Base-by-base conservation (phyloP, 352 stramenopile genomes). In the Globisporangium radiosum region DNA sequence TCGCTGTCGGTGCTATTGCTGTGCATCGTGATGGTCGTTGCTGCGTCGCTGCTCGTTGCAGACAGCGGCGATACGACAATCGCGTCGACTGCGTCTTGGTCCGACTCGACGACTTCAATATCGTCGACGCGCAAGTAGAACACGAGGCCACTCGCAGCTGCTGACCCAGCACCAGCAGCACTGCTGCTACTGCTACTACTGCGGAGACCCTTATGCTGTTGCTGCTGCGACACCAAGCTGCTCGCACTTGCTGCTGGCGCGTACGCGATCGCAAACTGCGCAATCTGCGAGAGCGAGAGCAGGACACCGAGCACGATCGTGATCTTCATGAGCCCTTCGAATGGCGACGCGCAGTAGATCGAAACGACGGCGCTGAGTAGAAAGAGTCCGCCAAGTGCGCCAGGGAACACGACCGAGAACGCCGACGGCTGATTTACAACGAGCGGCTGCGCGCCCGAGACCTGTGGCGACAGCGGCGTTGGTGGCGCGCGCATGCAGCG, bases 271-370 rank as follows among this genome's bases (percentile, higher is more conserved):
- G 78, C 58, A 60, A 88, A 87, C 55, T 90, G 82, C 10, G 72
- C 59, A 38, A 88, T 85, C 67, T 90, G 82, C 7, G 85, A 92
- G 47, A 92, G 47, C 0, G 85, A 88, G n/a, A 92, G 64, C 42
- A 90, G 56, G 17, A 88, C 76, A 40, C 85, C 85, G 6, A 94
- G 74, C n/a, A 91, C 72, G 17, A 91, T 90, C 10, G 85, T 94
- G 59, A 94, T 76, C 67, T 94, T 85, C 85, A 92, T 94, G 52
- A 94, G 65, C 2, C 81, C 82, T 65, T 87, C 78, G 52, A 92
- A 92, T 36, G 82, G 77, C 42, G 76, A 70, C 15, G 75, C 75
- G 56, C 77, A 88, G 63, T 79, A 89, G 58, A 92, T 75, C 37
- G 85, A 87, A 9, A 94, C 65, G 25, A 89, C 54, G 25, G 79